Evolutionary conservation across 768 basidiomycete genomes (phyloP), one percentile per base, ranked within the genome.

Genomic region (Trametes gibbosa): DNA sequence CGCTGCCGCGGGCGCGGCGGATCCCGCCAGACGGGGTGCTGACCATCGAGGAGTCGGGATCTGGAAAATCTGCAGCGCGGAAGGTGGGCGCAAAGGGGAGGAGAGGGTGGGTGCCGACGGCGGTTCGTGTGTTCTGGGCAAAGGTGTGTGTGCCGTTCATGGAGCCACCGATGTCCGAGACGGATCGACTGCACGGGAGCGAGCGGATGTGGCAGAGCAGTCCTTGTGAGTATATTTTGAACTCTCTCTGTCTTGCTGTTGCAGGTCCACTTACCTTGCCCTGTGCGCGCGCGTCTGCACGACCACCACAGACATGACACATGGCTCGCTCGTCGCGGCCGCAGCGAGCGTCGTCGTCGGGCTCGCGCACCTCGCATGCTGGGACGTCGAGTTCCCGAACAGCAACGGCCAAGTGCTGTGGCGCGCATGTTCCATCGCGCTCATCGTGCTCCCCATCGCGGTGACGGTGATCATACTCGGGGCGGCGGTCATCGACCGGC

Each of bases 331-430:
- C 42, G 32, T 63, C 42, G 57, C 53, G 1, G 46, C 62, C n/a
- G 53, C 37, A 0, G 62, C 57, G 8, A 56, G 62, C 43, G 41
- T 63, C 16, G 23, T 59, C 6, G 53, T 63, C 16, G 62, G 62
- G 14, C 47, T 63, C 29, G 62, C 62, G 42, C 62, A 63, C 49
- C 53, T 63, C 37, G 52, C 57, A 13, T 63, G 62, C 57, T 58
- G 56, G 62, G 40, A 58, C 37, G 56, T 59, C 42, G 62, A 63
- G 50, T 63, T 63, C 21, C 62, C 62, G 5, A 63, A 63, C 56
- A 58, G 35, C 49, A 63, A 59, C 35, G 62, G 62, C 6, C 56
- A 58, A 25, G 42, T 50, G 21, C 62, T 63, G 53, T 63, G 62
- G 62, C 46, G 57, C 17, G 53, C 27, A 37, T 63, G 62, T 49